phyloP scores from a whole-genome alignment of 2,329 filamentous ascomycete genomes.

The Xylaria sp. region DNA sequence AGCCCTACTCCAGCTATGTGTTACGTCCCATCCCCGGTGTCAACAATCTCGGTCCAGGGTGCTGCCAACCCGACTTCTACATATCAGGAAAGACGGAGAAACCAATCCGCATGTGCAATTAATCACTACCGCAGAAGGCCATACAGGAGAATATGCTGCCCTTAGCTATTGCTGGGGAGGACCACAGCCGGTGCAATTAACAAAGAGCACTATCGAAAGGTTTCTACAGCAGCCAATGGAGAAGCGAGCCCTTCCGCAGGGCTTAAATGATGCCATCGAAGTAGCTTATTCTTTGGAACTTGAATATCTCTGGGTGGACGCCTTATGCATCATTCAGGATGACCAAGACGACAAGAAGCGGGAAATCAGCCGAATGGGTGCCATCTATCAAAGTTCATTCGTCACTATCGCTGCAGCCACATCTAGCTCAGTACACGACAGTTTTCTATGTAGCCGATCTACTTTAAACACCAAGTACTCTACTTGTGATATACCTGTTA shows the following conservation, averaged over 20 bases:
- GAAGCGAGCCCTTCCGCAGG: neutral
- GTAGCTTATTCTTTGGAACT: neutral
- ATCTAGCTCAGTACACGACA: slow-evolving; percentile 5
- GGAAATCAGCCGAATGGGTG: slow-evolving; percentile 1
- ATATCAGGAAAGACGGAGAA: neutral
- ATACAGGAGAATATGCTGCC: slow-evolving; percentile 8
- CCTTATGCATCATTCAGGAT: slow-evolving; percentile 1
- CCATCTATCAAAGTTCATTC: slow-evolving; percentile 1
- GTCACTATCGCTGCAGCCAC: slow-evolving; percentile 12
- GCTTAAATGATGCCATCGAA: neutral
- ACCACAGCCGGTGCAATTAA: neutral
- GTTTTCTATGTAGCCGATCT: neutral
- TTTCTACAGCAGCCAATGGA: slow-evolving; percentile 1
- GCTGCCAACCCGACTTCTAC: neutral
- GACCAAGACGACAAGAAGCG: slow-evolving; percentile 4
- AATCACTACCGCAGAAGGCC: neutral
- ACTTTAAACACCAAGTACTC: neutral
- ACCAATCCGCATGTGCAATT: slow-evolving; percentile 2
- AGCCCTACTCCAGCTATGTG: neutral
- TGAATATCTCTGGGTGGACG: slow-evolving; percentile 9
- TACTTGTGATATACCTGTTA: neutral
- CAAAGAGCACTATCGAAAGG: neutral
- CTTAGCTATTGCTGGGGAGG: slow-evolving; percentile 17
- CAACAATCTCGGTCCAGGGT: neutral
- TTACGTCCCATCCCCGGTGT: slow-evolving; percentile 1